These are phyloP conservation scores for Onygena corvina DNA, from an alignment of 2,329 filamentous ascomycete genomes.

Conservation along the genomic window DNA sequence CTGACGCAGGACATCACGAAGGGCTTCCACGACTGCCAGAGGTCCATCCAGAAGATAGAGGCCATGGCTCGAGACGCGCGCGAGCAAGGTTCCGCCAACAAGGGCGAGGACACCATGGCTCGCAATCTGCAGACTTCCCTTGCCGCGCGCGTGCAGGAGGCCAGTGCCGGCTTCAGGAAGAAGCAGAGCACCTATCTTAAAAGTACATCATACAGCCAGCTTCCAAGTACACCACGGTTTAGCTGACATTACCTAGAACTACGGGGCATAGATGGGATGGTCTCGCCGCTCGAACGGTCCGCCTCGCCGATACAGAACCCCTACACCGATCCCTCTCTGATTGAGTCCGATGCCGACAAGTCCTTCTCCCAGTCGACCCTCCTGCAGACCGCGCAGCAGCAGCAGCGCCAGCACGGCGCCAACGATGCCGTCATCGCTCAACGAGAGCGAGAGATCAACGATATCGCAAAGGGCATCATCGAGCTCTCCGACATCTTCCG, in stretches of 20 bases:
- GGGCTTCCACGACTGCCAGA: conserved; percentile 80
- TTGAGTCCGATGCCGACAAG: conserved; percentile 88
- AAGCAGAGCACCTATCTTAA: conserved; percentile 95
- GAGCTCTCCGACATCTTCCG: conserved; percentile 94
- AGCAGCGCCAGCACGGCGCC: conserved; percentile 48
- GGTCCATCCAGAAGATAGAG: conserved; percentile 77
- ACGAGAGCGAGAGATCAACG: conserved; percentile 90
- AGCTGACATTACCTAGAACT: too few species aligned
- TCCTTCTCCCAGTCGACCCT: conserved; percentile 83
- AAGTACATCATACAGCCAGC: conserved; percentile 44
- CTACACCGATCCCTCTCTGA: conserved; percentile 74
- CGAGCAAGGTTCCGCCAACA: conserved; percentile 45
- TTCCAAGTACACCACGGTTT: too few species aligned
- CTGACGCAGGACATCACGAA: conserved; percentile 84
- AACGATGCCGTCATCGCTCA: conserved; percentile 80
- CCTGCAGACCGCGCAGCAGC: conserved; percentile 57
- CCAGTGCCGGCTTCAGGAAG: conserved; percentile 85
- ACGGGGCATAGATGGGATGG: conserved; percentile 56
- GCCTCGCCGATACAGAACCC: conserved; percentile 45
- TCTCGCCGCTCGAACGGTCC: conserved; percentile 39
- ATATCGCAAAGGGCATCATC: conserved; percentile 96
- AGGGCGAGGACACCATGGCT: conserved; percentile 88
- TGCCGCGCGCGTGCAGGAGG: conserved; percentile 77
- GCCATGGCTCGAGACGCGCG: conserved; percentile 72
- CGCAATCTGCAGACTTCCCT: conserved; percentile 89